Evolutionary conservation across 2,329 filamentous ascomycete species (phyloP), one percentile per base, ranked within the genome.

Genomic region (Verticillium isaacii): DNA sequence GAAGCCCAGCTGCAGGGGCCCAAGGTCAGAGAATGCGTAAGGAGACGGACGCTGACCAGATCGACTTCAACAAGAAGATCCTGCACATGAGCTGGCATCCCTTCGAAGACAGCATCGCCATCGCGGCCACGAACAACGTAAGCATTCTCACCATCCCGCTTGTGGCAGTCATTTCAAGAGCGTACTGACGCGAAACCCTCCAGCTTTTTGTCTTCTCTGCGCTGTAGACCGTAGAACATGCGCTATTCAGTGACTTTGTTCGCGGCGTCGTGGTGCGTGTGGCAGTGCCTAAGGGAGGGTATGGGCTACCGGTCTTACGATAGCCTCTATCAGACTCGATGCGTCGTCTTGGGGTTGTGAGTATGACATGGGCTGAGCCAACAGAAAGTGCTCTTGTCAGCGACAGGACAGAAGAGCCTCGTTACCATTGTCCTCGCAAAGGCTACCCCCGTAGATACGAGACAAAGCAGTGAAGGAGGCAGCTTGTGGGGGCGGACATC

Each of bases 1-100:
- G 89, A 68, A 97, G 93, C 75, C 94, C 95, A 64, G 91, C 91
- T 37, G 88, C 87, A 58, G 88, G 87, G 59, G 82, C 63, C 5
- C 91, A 93, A 72, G 93, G 92, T 62, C 92, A 95, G 74, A 87
- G 95, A 70, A 98, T 99, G 95, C 89, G 93, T 72, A 98, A 97
- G 81, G 95, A 99, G 82, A 99, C 95, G 60, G 95, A 99, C 77
- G 95, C 95, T 62, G 94, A 99, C 77, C 94, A 98, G 80, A 98
- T 98, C 77, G 95, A 99, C 78, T 99, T 98, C 79, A 98, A 98
- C 85, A 99, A 98, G 86, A 99, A 99, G 86, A 99, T 99, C 71
- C 77, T 99, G 74, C 95, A 99, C 77, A 99, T 99, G 95, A 98
- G 94, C 80, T 99, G 95, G 95, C 95, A 99, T 87, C 95, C 95